Base-by-base conservation (phyloP, 2,329 filamentous ascomycete genomes). In the Penicillium frequentans region DNA sequence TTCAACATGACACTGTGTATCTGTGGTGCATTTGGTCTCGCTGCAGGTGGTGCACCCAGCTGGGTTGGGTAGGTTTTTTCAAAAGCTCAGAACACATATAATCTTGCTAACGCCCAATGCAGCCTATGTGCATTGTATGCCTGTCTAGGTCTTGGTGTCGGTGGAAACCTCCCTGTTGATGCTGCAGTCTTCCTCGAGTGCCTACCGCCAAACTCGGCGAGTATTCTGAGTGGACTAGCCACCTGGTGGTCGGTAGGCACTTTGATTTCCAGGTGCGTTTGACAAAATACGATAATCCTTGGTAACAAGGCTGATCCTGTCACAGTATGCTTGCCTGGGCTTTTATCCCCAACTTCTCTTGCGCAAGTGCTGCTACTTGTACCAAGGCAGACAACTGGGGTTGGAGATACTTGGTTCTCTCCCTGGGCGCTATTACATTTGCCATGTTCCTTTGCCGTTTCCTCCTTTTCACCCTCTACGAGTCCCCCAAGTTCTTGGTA, bases 161-260 rank as follows among this genome's bases (percentile, higher is more conserved):
- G 88, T 24, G 90, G 91, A 5, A 93, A 84, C 60, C 62, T 83
- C 5, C 81, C 80, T 0, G 81, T 84, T 0, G 81, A 84, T 58
- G 78, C 77, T 1, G 80, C 81, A 4, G 81, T 83, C 31, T 82
- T 96, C 71, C 81, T 96, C 37, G 91, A 96, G 68, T 93, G 93
- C 63, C 77, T 96, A 1, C 91, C 91, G 0, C 87, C 88, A 56
- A 84, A 87, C 0, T 88, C 86, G n/a, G 86, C 86, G 60, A 85
- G 86, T 31, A 81, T 95, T 14, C 78, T 95, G 29, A 95, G 90
- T 0, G 80, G 93, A 48, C 80, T 96, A n/a, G 91, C 89, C 7
- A 84, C 92, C 8, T 95, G 90, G 88, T 96, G 91, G 90, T 90
- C 91, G 0, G 76, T 96, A 19, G 91, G 91, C 6, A 90, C 95